phyloP scores from a whole-genome alignment of 139 green algal genomes.

The Tetradesmus lagerheimii region DNA sequence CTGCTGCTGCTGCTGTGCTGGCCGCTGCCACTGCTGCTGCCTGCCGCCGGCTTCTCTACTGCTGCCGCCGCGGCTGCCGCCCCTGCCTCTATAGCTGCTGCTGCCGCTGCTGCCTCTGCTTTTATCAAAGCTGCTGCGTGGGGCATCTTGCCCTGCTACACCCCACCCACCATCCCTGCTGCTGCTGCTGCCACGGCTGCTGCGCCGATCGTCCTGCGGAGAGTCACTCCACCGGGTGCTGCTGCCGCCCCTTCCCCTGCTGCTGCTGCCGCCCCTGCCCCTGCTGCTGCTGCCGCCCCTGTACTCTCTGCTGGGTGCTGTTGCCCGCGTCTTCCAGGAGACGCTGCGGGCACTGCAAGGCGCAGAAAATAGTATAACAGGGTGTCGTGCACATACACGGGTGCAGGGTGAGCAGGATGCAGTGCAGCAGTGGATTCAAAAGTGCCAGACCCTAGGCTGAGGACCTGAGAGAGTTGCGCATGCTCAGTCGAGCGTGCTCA shows the following conservation, averaged over 20 bases:
- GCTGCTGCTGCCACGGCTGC: slow-evolving; percentile 15
- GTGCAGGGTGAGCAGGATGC: no score
- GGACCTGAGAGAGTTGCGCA: no score
- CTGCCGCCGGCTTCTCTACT: background rate
- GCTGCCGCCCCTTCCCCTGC: background rate
- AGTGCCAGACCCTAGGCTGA: no score
- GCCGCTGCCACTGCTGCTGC: slow-evolving; percentile 7
- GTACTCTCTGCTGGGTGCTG: slow-evolving; percentile 8
- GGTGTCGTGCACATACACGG: no score
- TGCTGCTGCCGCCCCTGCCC: background rate
- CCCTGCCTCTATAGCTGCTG: background rate
- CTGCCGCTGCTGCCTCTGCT: background rate
- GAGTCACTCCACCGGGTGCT: no score
- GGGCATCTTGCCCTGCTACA: background rate
- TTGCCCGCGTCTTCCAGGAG: slow-evolving; percentile 16
- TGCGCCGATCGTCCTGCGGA: background rate
- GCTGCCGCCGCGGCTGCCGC: background rate
- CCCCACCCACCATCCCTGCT: background rate
- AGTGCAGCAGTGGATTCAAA: no score
- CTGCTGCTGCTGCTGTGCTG: slow-evolving; percentile 21
- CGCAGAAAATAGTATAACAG: background rate
- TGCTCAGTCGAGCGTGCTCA: no score
- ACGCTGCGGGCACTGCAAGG: slow-evolving; percentile 5
- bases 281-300: background rate
- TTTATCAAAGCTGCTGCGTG: background rate